Conservation (phyloP, 192 early-diverging fungal genomes). For the Coemansia sp. region DNA sequence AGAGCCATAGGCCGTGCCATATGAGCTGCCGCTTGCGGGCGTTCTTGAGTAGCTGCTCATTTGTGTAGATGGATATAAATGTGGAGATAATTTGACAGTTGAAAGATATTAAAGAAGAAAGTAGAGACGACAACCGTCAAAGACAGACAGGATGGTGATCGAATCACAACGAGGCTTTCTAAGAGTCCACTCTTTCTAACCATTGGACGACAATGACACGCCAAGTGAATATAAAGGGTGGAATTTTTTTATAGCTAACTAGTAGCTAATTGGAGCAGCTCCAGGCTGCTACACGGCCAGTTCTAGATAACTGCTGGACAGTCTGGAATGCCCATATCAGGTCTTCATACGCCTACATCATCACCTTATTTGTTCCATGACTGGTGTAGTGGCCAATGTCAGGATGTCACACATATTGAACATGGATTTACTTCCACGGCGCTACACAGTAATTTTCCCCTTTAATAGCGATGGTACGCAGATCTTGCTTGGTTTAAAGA, state of each 20-base stretch:
- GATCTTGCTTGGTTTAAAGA: constrained; percentile 75
- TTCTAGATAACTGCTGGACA: not conserved
- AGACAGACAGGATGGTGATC: not conserved
- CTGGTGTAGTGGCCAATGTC: not conserved
- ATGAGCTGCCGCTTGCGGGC: constrained; percentile 8
- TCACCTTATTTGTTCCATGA: not conserved
- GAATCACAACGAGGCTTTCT: constrained; percentile 1
- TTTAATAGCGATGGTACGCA: constrained; percentile 10
- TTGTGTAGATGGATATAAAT: constrained; percentile 8
- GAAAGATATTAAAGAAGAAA: not conserved
- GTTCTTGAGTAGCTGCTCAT: constrained; percentile 44
- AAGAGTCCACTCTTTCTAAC: not conserved
- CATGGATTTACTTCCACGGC: not conserved
- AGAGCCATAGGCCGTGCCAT: not conserved
- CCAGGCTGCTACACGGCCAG: not conserved
- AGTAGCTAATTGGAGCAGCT: not conserved
- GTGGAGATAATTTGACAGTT: not conserved
- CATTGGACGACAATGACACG: not conserved
- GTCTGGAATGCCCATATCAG: not conserved
- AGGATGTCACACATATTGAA: not conserved
- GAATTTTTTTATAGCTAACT: not conserved
- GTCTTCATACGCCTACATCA: not conserved
- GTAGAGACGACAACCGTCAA: not conserved
- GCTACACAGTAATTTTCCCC: constrained; percentile 39
- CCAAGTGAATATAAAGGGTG: not conserved